Evolutionary conservation across 306 rosid species (phyloP).

Genomic region (Bauhinia variegata): DNA sequence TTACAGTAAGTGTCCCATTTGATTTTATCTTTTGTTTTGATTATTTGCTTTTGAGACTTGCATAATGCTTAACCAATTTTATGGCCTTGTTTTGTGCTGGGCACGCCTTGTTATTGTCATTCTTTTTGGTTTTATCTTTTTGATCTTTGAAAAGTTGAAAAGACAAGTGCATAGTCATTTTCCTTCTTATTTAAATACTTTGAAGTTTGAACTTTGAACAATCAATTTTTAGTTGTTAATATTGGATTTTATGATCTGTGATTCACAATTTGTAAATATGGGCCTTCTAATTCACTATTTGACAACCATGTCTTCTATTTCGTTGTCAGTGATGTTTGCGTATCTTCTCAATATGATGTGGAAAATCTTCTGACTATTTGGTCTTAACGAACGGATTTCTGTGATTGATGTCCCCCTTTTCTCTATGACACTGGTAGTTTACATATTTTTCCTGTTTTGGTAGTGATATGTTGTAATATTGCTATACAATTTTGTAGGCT

Average conservation of each 20-base stretch:
- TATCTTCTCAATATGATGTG: constrained; percentile 9
- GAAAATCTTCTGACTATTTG: not conserved
- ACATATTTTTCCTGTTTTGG: constrained; percentile 8
- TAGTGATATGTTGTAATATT: constrained; percentile 22
- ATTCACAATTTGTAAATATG: no score
- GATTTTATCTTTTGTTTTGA: constrained; percentile 12
- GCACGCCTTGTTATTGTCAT: not conserved
- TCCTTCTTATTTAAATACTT: not conserved
- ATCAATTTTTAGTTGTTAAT: not conserved
- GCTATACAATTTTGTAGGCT: constrained; percentile 50
- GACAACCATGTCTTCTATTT: no score
- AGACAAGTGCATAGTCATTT: not conserved
- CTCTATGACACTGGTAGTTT: not conserved
- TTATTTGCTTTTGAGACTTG: constrained; percentile 18
- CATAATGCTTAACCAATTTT: constrained; percentile 5
- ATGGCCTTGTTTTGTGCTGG: not conserved
- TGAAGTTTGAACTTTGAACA: constrained; percentile 4
- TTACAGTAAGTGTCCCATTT: constrained; percentile 69
- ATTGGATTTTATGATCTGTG: not conserved
- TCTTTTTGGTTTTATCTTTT: not conserved
- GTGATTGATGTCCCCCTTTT: constrained; percentile 3
- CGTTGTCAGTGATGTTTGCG: not conserved
- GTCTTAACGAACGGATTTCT: not conserved
- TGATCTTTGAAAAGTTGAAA: not conserved
- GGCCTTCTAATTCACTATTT: no score